These are phyloP conservation scores for Lasiodiplodia sp. DNA, from an alignment of 2,329 filamentous ascomycete genomes.

Conservation along the genomic window DNA sequence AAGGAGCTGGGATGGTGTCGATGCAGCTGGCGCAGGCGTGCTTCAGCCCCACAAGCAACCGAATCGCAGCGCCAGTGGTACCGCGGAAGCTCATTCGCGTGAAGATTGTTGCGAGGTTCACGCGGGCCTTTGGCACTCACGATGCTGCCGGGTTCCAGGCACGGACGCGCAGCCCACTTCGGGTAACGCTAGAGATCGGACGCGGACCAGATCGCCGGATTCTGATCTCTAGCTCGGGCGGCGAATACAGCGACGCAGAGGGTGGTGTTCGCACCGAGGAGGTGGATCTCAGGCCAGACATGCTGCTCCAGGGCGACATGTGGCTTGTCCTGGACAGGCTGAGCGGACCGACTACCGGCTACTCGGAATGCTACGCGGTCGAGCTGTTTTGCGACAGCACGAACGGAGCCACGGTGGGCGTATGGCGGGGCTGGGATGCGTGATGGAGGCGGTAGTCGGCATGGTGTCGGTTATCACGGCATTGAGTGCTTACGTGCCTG, in stretches of 20 bases:
- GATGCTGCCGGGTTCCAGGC: conserved; percentile 4
- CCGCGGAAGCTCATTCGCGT: conserved; percentile 66
- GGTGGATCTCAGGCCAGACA: conserved; percentile 75
- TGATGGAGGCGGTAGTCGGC: conserved; percentile 37
- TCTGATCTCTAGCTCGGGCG: conserved; percentile 72
- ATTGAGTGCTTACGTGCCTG: conserved; percentile 7
- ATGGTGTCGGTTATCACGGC: conserved; percentile 14
- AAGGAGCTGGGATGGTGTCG: conserved; percentile 77
- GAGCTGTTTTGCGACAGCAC: conserved; percentile 56
- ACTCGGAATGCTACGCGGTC: conserved; percentile 59
- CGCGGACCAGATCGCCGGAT: conserved; percentile 72
- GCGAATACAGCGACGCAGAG: conserved; percentile 74
- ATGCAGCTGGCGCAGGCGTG: conserved; percentile 63
- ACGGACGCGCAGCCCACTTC: conserved; percentile 60
- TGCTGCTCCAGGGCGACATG: conserved; percentile 61
- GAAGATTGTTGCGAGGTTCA: conserved; percentile 62
- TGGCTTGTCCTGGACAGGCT: conserved; percentile 86
- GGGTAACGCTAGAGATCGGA: conserved; percentile 76
- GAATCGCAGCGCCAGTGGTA: conserved; percentile 60
- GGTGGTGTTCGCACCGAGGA: conserved; percentile 73
- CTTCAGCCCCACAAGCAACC: conserved; percentile 60
- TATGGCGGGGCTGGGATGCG: conserved; percentile 53
- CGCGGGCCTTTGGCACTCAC: conserved; percentile 36
- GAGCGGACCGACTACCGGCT: conserved; percentile 61
- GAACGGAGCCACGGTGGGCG: conserved; percentile 53